These are phyloP conservation scores for Pinus albicaulis DNA, from an alignment of 75 land plant species.

Conservation along the genomic window DNA sequence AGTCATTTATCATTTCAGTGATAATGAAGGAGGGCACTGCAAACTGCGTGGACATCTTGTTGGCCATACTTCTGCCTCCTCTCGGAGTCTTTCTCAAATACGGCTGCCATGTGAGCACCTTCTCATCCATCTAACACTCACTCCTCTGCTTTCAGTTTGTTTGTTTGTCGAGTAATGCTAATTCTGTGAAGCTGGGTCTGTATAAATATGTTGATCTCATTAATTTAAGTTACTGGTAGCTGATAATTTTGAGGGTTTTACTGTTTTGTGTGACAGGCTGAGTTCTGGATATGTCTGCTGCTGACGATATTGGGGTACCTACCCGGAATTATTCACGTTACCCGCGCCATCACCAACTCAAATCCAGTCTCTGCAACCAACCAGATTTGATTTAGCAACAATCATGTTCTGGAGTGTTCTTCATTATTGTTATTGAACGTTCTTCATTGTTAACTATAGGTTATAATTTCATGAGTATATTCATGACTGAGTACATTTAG, in stretches of 20 bases:
- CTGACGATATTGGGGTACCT: slow-evolving; percentile 25
- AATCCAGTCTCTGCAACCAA: not conserved
- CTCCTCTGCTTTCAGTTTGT: not conserved
- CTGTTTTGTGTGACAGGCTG: not conserved
- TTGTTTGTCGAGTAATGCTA: not conserved
- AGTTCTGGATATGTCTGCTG: slow-evolving; percentile 1
- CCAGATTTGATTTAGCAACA: no score
- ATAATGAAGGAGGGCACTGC: slow-evolving; percentile 3
- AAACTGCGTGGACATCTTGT: slow-evolving; percentile 18
- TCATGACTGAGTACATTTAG: no score
- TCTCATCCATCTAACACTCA: no score
- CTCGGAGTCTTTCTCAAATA: slow-evolving; percentile 48
- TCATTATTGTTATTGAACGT: no score
- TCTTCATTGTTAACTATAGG: no score
- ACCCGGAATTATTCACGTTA: slow-evolving; percentile 48
- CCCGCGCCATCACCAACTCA: not conserved
- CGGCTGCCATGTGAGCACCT: slow-evolving; percentile 33
- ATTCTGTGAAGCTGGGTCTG: no score
- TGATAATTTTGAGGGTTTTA: no score
- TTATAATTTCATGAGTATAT: no score
- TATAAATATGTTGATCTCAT: no score
- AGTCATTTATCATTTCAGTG: no score
- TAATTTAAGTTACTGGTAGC: no score
- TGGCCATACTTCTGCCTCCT: slow-evolving; percentile 48
- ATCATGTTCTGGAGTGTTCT: no score